These are phyloP conservation scores for Pseudogymnoascus sp. DNA, from an alignment of 2,329 filamentous ascomycete species.

Conservation along the genomic window DNA sequence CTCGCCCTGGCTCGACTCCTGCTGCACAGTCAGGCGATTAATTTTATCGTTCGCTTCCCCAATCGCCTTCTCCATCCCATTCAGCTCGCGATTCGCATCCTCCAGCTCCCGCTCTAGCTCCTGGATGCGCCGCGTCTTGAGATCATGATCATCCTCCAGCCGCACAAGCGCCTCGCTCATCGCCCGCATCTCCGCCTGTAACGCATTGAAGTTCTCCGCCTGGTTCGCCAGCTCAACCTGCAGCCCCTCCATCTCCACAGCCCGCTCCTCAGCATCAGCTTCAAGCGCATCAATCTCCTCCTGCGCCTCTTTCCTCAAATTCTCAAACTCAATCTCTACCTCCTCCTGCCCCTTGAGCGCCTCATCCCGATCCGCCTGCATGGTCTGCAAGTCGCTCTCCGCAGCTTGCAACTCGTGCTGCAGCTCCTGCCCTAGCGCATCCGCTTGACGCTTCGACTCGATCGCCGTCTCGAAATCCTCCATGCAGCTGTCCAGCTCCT, in stretches of 20 bases:
- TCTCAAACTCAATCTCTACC: conserved; percentile 53
- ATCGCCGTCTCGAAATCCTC: conserved; percentile 71
- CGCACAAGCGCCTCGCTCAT: conserved; percentile 80
- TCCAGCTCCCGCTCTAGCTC: conserved; percentile 74
- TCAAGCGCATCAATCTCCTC: conserved; percentile 60
- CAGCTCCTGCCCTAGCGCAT: conserved; percentile 51
- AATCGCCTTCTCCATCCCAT: conserved; percentile 75
- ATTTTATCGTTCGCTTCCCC: conserved; percentile 81
- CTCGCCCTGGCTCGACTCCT: conserved; percentile 86
- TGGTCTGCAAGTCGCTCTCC: conserved; percentile 67
- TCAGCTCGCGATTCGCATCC: conserved; percentile 79
- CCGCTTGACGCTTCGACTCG: conserved; percentile 51
- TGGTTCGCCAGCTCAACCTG: conserved; percentile 65
- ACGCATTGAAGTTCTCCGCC: conserved; percentile 79
- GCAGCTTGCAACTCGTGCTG: conserved; percentile 75
- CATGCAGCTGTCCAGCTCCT: conserved; percentile 71
- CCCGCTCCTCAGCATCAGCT: conserved; percentile 63
- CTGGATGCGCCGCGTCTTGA: conserved; percentile 69
- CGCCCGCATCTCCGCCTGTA: conserved; percentile 88
- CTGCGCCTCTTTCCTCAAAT: conserved; percentile 54
- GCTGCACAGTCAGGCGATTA: conserved; percentile 78
- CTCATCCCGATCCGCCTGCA: conserved; percentile 82
- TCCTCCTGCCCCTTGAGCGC: conserved; percentile 58
- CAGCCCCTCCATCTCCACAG: conserved; percentile 60
- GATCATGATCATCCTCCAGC: conserved; percentile 81